Base-by-base conservation (phyloP, 2,329 filamentous ascomycete genomes). In the Nigrograna mackinnonii region DNA sequence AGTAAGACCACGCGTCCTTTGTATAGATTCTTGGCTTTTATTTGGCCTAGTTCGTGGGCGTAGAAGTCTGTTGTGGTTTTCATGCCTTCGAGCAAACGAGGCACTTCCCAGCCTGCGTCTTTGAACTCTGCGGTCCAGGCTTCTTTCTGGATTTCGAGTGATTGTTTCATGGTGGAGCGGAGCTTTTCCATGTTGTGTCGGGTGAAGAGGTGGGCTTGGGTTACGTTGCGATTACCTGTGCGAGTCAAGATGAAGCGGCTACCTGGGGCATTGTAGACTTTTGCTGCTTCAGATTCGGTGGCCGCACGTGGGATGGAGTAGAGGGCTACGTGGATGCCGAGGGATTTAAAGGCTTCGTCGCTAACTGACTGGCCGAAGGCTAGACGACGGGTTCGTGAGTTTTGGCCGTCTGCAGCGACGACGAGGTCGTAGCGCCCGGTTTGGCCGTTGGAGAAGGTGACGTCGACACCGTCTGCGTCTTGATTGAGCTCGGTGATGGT, bases 361-460 rank as follows among this genome's bases (percentile, higher is more conserved):
- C 35, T 32, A 17, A 13, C 24, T 14, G 22, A 20, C n/a, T 38
- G 18, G 19, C 36, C 36, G n/a, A 35, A 39, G 6, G 24, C 36
- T 13, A 47, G 28, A 60, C 51, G 33, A 35, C 39, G 41, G 44
- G 72, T 76, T 18, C 64, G 68, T 2, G 78, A 80, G 4, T 72
- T 66, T 32, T 76, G 69, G 0, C 80, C 80, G 46, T 83, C 80
- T 1, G 79, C 78, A 3, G 75, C 78, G 31, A 82, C 71, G 1
- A 82, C 49, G 1, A 82, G 54, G 49, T 82, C 78, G 35, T 69
- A 82, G 1, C 49, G 55, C 4, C 70, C 69, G 0, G 48, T 65
- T 9, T 55, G 58, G 2, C 74, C 75, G 44, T 79, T 65, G 0
- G 64, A 59, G 42, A 82, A 74, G 1, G 43, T 41, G 0, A 72